phyloP scores from a whole-genome alignment of 129 eudicot species.

The Flaveria ramosissima region DNA sequence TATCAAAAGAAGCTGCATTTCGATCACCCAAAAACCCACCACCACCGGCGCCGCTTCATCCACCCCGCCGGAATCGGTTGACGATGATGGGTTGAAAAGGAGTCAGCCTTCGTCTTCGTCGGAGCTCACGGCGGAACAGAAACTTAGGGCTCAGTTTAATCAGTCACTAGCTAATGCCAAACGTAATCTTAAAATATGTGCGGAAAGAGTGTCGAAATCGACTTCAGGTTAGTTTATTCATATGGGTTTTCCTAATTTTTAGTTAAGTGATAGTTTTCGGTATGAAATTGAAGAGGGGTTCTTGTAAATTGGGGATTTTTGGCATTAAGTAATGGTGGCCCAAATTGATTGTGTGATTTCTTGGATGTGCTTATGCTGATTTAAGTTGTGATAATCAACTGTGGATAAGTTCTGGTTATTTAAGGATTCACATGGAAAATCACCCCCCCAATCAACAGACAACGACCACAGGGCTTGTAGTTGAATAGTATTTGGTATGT shows the following conservation, averaged over 20 bases:
- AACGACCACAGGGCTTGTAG: too few relatives aligned
- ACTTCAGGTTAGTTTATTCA: constrained; percentile 35
- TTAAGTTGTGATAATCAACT: background rate
- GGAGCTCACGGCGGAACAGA: constrained; percentile 55
- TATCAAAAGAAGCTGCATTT: background rate
- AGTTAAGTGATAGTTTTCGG: background rate
- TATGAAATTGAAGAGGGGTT: background rate
- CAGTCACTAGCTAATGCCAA: constrained; percentile 65
- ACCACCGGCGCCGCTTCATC: constrained; percentile 22
- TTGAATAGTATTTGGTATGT: too few relatives aligned
- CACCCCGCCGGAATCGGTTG: constrained; percentile 17
- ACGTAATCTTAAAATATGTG: constrained; percentile 66
- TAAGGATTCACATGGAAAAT: background rate
- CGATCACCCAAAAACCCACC: constrained; percentile 24
- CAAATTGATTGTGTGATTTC: background rate
- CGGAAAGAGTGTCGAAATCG: constrained; percentile 49
- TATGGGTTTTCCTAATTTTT: background rate
- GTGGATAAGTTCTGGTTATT: background rate
- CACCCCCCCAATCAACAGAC: background rate
- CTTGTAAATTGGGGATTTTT: background rate
- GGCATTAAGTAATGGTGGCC: background rate
- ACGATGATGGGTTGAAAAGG: constrained; percentile 8
- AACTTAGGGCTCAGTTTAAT: constrained; percentile 57
- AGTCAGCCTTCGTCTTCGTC: constrained; percentile 19
- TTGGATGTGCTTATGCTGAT: background rate